Conservation (phyloP, 768 basidiomycete species). For the Artomyces pyxidatus region DNA sequence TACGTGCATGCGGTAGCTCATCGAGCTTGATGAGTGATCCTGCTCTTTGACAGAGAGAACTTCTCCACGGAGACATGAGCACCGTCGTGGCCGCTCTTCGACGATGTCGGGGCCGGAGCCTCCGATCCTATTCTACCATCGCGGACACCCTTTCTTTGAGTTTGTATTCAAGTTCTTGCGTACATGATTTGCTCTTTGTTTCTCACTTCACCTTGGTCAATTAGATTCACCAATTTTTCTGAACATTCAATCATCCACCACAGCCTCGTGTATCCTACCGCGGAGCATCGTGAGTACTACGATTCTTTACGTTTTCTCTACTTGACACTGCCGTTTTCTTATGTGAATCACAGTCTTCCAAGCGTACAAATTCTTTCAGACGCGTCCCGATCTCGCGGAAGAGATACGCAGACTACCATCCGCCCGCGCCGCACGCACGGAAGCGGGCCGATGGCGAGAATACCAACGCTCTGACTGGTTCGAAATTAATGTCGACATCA, state of each 20-base stretch:
- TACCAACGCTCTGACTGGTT: conserved; percentile 11
- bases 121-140: not conserved
- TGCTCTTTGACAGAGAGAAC: too few relatives aligned
- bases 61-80: too few relatives aligned
- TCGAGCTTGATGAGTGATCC: too few relatives aligned
- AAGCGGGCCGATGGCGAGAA: conserved; percentile 2
- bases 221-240: conserved; percentile 14
- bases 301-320: not conserved
- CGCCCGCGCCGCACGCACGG: conserved; percentile 11
- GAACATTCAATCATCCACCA: conserved; percentile 6
- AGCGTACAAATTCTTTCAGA: conserved; percentile 10
- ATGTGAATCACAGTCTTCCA: conserved; percentile 9
- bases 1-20: too few relatives aligned
- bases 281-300: conserved; percentile 13
- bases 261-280: conserved; percentile 7
- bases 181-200: too few relatives aligned
- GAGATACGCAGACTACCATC: conserved; percentile 9
- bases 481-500: conserved; percentile 13
- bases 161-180: not conserved
- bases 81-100: too few relatives aligned
- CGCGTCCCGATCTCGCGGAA: conserved; percentile 4
- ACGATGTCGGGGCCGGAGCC: too few relatives aligned
- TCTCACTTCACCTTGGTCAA: not conserved
- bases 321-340: not conserved
- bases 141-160: not conserved